Percentiles rank a stretch among this genome's conserved stretches.
These are phyloP conservation scores for Rhododendron ferrugineum DNA, from an alignment of 148 eudicot genomes.

Conservation along the genomic window DNA sequence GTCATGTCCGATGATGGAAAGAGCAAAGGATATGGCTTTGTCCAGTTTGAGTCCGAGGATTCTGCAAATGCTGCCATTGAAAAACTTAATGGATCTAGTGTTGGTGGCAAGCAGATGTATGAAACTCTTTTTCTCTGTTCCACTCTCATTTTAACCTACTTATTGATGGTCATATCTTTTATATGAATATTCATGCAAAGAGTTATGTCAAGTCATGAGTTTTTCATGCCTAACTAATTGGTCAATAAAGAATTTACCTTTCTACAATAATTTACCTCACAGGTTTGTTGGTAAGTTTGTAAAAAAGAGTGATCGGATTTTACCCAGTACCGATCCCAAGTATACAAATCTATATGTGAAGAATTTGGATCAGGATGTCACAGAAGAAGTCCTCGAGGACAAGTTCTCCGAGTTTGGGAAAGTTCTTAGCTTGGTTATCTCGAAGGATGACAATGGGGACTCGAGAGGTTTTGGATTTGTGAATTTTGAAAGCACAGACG, in stretches of 20 bases:
- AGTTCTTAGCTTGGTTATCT: slow-evolving; percentile 52
- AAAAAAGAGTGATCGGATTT: slow-evolving; percentile 48
- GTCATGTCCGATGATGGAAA: slow-evolving; percentile 57
- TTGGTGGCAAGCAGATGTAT: slow-evolving; percentile 69
- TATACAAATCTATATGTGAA: slow-evolving; percentile 68
- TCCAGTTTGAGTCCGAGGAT: slow-evolving; percentile 59
- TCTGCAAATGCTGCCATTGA: slow-evolving; percentile 64
- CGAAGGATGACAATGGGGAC: slow-evolving; percentile 53
- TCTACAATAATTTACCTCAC: slow-evolving; percentile 6
- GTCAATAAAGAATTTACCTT: background rate
- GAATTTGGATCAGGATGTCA: slow-evolving; percentile 53
- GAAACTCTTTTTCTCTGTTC: slow-evolving; percentile 10
- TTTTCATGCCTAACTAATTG: background rate
- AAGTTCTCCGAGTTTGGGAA: slow-evolving; percentile 70
- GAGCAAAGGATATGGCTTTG: slow-evolving; percentile 75
- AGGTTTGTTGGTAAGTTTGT: slow-evolving; percentile 66
- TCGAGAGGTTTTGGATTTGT: slow-evolving; percentile 82
- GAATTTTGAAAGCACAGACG: slow-evolving; percentile 57
- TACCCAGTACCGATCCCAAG: slow-evolving; percentile 39
- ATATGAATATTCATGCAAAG: background rate
- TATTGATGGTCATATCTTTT: background rate
- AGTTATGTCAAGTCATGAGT: background rate
- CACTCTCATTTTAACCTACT: background rate
- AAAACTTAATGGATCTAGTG: slow-evolving; percentile 41
- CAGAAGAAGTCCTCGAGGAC: slow-evolving; percentile 44